Conservation (phyloP, 2,329 filamentous ascomycete species). For the Fusarium sp. region DNA sequence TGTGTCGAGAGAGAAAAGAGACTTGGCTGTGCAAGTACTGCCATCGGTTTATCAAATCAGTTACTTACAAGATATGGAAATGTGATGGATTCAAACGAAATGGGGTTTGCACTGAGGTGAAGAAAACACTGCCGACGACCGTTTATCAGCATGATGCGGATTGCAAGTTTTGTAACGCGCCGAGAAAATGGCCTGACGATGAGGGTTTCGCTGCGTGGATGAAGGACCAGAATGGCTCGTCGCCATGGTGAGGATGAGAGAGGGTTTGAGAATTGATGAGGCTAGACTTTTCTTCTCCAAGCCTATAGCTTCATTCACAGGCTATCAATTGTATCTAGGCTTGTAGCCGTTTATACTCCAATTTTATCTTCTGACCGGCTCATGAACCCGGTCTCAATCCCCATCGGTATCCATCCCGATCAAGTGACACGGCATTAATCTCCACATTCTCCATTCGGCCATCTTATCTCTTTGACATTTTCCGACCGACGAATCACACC, state of each 20-base stretch:
- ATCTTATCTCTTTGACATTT: neutral
- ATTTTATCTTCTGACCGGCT: neutral
- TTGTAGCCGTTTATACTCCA: neutral
- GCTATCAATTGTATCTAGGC: neutral
- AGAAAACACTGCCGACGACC: neutral
- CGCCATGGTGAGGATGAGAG: neutral
- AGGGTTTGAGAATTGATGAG: too few species aligned
- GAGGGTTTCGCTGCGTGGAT: neutral
- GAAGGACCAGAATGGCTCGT: neutral
- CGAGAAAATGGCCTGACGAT: neutral
- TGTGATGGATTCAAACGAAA: neutral
- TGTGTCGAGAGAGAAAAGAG: neutral
- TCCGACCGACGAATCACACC: neutral
- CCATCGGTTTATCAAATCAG: neutral
- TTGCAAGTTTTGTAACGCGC: neutral
- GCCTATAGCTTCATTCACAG: neutral
- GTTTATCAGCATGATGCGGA: neutral
- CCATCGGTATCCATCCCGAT: slow-evolving; percentile 12
- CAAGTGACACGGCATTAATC: slow-evolving; percentile 7
- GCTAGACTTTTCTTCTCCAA: neutral
- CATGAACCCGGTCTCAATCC: neutral
- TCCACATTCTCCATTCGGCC: neutral
- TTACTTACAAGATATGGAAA: neutral
- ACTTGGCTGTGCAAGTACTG: neutral
- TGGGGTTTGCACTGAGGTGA: neutral